Conservation (phyloP, 768 basidiomycete genomes). For the Lactarius hengduanensis region DNA sequence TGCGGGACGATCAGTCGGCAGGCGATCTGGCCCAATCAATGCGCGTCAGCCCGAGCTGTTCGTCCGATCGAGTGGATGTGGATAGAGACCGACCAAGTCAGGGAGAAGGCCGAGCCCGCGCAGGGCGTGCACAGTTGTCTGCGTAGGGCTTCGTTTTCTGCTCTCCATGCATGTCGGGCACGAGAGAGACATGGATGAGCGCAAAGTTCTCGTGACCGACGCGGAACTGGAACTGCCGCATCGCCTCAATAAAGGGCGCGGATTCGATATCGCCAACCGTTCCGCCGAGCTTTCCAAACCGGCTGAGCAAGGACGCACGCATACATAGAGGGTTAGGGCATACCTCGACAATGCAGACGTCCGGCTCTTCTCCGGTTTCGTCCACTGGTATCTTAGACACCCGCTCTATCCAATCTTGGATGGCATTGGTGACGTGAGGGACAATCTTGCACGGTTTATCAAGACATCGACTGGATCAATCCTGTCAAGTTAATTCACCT, state of each 20-base stretch:
- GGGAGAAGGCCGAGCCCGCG: slow-evolving; percentile 91
- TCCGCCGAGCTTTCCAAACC: slow-evolving; percentile 72
- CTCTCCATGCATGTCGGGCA: slow-evolving; percentile 98
- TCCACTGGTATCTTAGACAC: slow-evolving; percentile 94
- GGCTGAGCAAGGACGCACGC: background rate
- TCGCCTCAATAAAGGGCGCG: slow-evolving; percentile 96
- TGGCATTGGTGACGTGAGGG: slow-evolving; percentile 93
- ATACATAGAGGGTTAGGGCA: slow-evolving; percentile 20
- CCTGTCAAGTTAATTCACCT: slow-evolving; percentile 47
- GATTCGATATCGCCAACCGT: slow-evolving; percentile 99
- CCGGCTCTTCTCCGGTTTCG: slow-evolving; percentile 87
- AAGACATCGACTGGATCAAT: slow-evolving; percentile 5
- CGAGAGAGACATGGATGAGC: slow-evolving; percentile 92
- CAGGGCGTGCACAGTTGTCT: slow-evolving; percentile 92
- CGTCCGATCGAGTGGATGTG: background rate
- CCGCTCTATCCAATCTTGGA: slow-evolving; percentile 98
- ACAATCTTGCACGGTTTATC: slow-evolving; percentile 59
- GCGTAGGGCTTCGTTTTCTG: slow-evolving; percentile 99
- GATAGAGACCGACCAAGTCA: slow-evolving; percentile 64
- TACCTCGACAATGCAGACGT: slow-evolving; percentile 97
- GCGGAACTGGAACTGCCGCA: slow-evolving; percentile 99
- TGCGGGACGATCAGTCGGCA: slow-evolving; percentile 82
- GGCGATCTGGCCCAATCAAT: slow-evolving; percentile 63
- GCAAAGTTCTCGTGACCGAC: slow-evolving; percentile 97
- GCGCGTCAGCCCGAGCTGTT: slow-evolving; percentile 1